These are phyloP conservation scores for Fistulifera solaris DNA, from an alignment of 108 stramenopile species.

Conservation along the genomic window DNA sequence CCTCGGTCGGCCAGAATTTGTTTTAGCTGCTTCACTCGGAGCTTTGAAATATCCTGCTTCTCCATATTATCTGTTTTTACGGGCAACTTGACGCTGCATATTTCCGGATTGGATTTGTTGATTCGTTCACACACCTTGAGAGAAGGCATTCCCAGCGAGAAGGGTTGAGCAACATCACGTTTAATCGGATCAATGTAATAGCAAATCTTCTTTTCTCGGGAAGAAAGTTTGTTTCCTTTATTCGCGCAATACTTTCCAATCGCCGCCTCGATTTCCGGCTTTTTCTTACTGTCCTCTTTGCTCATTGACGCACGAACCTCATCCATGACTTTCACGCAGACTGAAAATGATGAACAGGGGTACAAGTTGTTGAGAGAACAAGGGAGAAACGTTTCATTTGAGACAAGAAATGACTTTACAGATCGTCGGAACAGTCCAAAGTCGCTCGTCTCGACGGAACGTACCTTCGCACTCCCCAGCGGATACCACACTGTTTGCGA, in stretches of 20 bases:
- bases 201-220: constrained; percentile 93
- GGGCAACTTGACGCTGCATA: constrained; percentile 89
- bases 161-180: constrained; percentile 90
- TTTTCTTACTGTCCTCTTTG: constrained; percentile 51
- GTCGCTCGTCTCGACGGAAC: background rate
- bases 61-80: constrained; percentile 94
- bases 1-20: constrained; percentile 92
- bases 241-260: constrained; percentile 65
- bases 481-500: background rate
- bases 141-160: constrained; percentile 86
- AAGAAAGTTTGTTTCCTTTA: constrained; percentile 21
- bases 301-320: constrained; percentile 58
- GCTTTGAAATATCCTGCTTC: constrained; percentile 85
- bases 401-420: background rate
- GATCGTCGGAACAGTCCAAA: background rate
- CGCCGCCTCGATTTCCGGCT: constrained; percentile 71
- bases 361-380: too few species aligned
- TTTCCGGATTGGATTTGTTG: constrained; percentile 80
- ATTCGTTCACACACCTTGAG: constrained; percentile 84
- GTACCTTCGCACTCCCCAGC: constrained; percentile 2
- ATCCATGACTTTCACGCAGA: constrained; percentile 86
- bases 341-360: constrained; percentile 22
- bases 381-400: background rate
- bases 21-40: constrained; percentile 97
- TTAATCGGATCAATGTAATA: constrained; percentile 98